These are phyloP conservation scores for Starmera caribaea DNA, from an alignment of 805 yeast genomes.

Conservation along the genomic window DNA sequence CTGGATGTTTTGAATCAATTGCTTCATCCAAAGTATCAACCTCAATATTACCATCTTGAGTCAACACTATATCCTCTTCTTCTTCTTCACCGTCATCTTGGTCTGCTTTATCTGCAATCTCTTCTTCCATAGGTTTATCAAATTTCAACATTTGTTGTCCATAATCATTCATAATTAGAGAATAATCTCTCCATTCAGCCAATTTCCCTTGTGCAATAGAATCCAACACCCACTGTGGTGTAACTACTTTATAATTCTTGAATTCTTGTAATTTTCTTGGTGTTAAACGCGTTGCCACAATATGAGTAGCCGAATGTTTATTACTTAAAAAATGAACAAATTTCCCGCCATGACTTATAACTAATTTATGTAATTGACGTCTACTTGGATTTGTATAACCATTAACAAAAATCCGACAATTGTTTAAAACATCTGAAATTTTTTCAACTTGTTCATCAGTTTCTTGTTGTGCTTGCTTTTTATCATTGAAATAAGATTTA, in stretches of 20 bases:
- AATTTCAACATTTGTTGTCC: conserved; percentile 40
- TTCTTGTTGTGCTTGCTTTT: conserved; percentile 51
- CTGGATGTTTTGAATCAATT: conserved; percentile 66
- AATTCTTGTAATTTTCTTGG: conserved; percentile 64
- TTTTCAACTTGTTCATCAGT: conserved; percentile 39
- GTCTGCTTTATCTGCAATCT: conserved; percentile 4
- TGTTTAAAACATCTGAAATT: conserved; percentile 38
- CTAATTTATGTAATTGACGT: conserved; percentile 55
- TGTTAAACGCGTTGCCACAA: conserved; percentile 70
- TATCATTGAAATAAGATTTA: conserved; percentile 52
- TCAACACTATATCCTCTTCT: conserved; percentile 4
- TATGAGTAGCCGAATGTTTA: conserved; percentile 74
- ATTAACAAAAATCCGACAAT: conserved; percentile 68
- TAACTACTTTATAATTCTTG: conserved; percentile 62
- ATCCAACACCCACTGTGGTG: conserved; percentile 74
- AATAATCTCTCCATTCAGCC: conserved; percentile 65
- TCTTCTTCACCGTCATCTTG: conserved; percentile 5
- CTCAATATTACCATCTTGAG: conserved; percentile 3
- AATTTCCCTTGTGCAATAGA: conserved; percentile 38
- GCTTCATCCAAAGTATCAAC: conserved; percentile 5
- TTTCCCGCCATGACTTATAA: conserved; percentile 72
- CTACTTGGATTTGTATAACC: conserved; percentile 86
- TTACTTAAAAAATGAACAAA: conserved; percentile 59
- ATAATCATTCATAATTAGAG: conserved; percentile 39
- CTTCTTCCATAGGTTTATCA: conserved; percentile 2